Evolutionary conservation across 306 rosid genomes (phyloP).

Genomic region (Echinosophora koreensis): DNA sequence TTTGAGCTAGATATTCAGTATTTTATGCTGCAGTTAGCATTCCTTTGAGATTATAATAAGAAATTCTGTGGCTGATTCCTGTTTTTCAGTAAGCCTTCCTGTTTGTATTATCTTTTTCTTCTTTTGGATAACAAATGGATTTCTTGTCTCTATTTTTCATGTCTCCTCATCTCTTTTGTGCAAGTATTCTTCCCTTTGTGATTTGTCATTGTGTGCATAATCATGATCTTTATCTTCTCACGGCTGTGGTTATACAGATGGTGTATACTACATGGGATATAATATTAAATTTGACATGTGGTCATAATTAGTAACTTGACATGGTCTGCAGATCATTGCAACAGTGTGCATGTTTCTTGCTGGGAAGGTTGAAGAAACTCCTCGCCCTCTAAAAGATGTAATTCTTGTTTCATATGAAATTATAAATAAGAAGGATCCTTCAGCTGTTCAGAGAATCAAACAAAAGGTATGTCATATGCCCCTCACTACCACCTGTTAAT

Average conservation of each 20-base stretch:
- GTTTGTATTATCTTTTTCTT: conserved; percentile 19
- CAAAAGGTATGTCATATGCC: conserved; percentile 72
- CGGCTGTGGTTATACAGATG: conserved; percentile 4
- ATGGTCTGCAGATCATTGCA: conserved; percentile 85
- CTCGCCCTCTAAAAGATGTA: conserved; percentile 95
- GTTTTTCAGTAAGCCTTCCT: background rate
- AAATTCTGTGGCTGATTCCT: background rate
- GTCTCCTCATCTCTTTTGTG: conserved; percentile 7
- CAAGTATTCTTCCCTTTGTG: background rate
- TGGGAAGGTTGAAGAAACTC: conserved; percentile 99
- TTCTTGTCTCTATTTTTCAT: background rate
- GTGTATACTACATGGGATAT: conserved; percentile 12
- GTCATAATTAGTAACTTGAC: conserved; percentile 42
- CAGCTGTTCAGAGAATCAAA: conserved; percentile 88
- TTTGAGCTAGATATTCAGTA: conserved; percentile 10
- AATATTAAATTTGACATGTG: conserved; percentile 12
- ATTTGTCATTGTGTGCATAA: background rate
- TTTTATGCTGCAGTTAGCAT: background rate
- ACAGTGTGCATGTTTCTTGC: conserved; percentile 99
- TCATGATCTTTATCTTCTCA: conserved; percentile 2
- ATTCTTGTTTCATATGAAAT: conserved; percentile 94
- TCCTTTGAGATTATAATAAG: background rate
- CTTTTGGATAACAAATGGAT: conserved; percentile 4
- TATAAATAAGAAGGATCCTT: conserved; percentile 88
- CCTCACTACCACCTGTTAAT: conserved; percentile 21